Conservation (phyloP, 257 asterid species). For the Knoxia roxburghii region DNA sequence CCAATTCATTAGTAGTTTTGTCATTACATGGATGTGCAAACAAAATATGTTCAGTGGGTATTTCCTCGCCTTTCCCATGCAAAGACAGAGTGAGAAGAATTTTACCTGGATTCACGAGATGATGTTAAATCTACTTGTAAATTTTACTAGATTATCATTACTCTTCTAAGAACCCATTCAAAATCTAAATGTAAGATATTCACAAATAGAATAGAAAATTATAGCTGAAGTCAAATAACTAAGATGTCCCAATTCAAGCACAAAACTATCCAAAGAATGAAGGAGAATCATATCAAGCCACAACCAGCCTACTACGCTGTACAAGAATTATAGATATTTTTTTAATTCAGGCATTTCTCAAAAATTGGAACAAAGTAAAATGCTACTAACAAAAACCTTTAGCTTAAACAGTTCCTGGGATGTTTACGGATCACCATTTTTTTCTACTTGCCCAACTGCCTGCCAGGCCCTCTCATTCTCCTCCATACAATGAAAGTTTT, state of each 20-base stretch:
- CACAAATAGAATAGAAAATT: background rate
- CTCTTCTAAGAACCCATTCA: background rate
- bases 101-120: constrained; percentile 44
- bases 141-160: background rate
- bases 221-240: too few species aligned
- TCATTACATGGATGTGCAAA: constrained; percentile 24
- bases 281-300: background rate
- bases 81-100: constrained; percentile 64
- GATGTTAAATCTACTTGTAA: background rate
- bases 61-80: constrained; percentile 50
- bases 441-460: background rate
- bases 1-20: constrained; percentile 19
- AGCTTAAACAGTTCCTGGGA: background rate
- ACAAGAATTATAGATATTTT: too few species aligned
- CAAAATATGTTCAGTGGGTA: constrained; percentile 23
- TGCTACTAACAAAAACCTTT: background rate
- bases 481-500: background rate
- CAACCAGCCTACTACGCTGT: too few species aligned
- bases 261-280: background rate
- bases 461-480: background rate
- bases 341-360: background rate
- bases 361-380: background rate
- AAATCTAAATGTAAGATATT: background rate
- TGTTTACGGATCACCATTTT: background rate
- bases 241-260: background rate